phyloP scores from a whole-genome alignment of 495 filamentous ascomycete genomes.

The Podospora anserina region DNA sequence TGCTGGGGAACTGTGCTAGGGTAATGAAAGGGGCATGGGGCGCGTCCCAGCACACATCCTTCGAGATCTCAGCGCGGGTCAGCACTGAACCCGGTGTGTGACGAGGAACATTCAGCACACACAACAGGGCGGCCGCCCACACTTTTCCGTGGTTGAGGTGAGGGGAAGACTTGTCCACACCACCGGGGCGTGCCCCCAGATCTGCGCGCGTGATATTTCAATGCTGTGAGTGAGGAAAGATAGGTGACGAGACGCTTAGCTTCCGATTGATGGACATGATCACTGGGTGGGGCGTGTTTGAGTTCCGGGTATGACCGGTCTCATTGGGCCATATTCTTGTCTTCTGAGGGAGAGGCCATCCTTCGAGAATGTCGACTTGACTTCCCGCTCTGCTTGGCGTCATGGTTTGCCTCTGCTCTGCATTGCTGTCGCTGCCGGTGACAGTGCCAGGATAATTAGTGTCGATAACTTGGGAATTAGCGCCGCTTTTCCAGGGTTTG shows the following conservation, averaged over 20 bases:
- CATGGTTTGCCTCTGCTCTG: no score
- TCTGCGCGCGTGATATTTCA: background rate
- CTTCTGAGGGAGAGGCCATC: background rate
- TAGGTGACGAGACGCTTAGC: background rate
- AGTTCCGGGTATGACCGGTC: background rate
- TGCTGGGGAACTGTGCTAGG: conserved; percentile 13
- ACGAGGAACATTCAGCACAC: conserved; percentile 16
- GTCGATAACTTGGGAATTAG: no score
- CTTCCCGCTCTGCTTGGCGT: no score
- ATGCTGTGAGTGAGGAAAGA: background rate
- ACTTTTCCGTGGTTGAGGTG: background rate
- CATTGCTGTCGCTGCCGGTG: no score
- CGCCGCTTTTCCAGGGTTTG: no score
- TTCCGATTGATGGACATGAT: conserved; percentile 18
- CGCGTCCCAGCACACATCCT: conserved; percentile 10
- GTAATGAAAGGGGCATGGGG: conserved; percentile 22
- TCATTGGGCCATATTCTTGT: background rate
- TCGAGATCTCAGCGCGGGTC: conserved; percentile 14
- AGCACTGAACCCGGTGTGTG: conserved; percentile 21
- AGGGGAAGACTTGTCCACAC: no score
- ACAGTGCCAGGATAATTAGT: no score
- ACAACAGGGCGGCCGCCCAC: conserved; percentile 14
- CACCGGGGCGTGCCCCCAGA: no score
- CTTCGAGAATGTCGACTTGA: background rate
- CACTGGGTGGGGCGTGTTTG: background rate